Percentiles rank a stretch among this genome's conserved stretches.
Evolutionary conservation across 169 alveolate genomes (phyloP).

Genomic region (Plasmodium ovale): DNA sequence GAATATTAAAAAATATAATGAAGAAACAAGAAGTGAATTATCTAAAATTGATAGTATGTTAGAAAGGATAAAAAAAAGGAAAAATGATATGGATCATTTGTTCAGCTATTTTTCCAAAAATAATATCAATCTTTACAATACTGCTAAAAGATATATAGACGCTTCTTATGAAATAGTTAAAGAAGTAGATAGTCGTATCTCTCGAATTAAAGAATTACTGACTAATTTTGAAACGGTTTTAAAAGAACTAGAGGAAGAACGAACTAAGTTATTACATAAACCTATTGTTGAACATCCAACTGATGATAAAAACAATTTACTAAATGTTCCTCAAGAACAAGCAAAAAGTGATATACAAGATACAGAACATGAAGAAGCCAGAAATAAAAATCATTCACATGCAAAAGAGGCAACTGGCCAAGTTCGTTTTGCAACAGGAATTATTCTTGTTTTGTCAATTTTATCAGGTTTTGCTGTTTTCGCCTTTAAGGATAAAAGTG

Average conservation of each 20-base stretch:
- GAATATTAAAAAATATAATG: neutral
- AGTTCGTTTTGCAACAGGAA: neutral
- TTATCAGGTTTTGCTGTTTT: neutral
- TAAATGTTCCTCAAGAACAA: neutral
- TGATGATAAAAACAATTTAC: neutral
- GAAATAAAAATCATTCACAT: neutral
- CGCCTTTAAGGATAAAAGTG: neutral
- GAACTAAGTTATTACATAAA: neutral
- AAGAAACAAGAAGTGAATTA: neutral
- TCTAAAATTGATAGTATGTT: neutral
- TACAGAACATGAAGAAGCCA: neutral
- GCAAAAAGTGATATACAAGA: neutral
- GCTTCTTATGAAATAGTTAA: neutral
- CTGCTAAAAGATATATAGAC: neutral
- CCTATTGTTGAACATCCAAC: neutral
- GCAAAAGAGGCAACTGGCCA: neutral
- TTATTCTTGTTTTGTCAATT: neutral
- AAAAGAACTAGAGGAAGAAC: neutral
- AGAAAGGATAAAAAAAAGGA: conserved; percentile 2
- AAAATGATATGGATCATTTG: conserved; percentile 8
- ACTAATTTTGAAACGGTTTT: neutral
- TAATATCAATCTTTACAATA: neutral
- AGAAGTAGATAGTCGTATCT: neutral
- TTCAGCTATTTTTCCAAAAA: neutral
- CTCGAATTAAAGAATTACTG: neutral